Percentiles rank a stretch among this genome's conserved stretches.
These are phyloP conservation scores for Nitzschia putrida DNA, from an alignment of 108 stramenopile genomes.

Conservation along the genomic window DNA sequence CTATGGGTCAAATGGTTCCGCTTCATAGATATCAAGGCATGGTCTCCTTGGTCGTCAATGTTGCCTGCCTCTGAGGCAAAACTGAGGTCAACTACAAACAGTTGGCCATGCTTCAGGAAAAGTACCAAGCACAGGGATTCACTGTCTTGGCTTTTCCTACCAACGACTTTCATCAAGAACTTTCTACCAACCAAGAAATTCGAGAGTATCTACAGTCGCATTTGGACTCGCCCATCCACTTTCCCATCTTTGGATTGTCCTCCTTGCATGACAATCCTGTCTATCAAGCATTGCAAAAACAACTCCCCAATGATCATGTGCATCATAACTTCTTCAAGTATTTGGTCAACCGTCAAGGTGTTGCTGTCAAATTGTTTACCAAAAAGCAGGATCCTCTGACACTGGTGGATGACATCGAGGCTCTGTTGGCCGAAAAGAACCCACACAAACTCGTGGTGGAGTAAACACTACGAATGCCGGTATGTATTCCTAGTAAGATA, in stretches of 20 bases:
- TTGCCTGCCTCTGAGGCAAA: constrained; percentile 81
- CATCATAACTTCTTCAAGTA: constrained; percentile 82
- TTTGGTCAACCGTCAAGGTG: constrained; percentile 67
- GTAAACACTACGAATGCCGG: neutral
- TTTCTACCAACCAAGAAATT: constrained; percentile 66
- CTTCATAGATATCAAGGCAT: constrained; percentile 58
- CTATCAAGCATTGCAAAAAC: constrained; percentile 54
- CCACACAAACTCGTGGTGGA: constrained; percentile 16
- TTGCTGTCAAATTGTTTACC: constrained; percentile 59
- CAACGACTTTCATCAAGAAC: constrained; percentile 81
- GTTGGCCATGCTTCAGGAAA: constrained; percentile 56
- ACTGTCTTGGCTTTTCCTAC: constrained; percentile 76
- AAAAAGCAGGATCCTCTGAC: constrained; percentile 57
- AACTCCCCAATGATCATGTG: constrained; percentile 44
- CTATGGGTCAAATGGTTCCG: constrained; percentile 47
- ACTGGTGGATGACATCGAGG: constrained; percentile 62
- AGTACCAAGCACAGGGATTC: constrained; percentile 51
- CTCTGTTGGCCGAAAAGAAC: constrained; percentile 43
- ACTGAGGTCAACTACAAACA: constrained; percentile 70
- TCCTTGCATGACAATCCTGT: constrained; percentile 58
- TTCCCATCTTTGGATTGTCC: constrained; percentile 62
- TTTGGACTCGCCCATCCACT: constrained; percentile 51
- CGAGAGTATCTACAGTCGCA: constrained; percentile 50
- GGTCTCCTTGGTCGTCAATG: constrained; percentile 74
- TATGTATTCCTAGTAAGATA: no score